These are phyloP conservation scores for Rhizopus sp. DNA, from an alignment of 371 early-diverging fungal genomes.

Conservation along the genomic window DNA sequence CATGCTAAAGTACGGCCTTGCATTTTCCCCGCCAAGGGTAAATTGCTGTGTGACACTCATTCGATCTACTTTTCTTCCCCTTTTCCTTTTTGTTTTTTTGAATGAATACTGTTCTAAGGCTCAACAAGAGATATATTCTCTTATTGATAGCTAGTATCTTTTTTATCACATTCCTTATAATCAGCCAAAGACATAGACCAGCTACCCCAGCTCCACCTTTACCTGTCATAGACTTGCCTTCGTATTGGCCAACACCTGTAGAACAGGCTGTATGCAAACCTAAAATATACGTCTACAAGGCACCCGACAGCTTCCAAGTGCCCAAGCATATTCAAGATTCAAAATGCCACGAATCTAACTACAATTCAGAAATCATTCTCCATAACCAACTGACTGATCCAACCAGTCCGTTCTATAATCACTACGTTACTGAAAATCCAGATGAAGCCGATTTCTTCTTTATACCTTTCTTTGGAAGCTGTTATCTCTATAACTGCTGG, in stretches of 20 bases:
- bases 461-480: slow-evolving; percentile 60
- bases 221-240: slow-evolving; percentile 28
- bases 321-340: slow-evolving; percentile 29
- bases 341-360: slow-evolving; percentile 47
- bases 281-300: slow-evolving; percentile 58
- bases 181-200: slow-evolving; percentile 1
- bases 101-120: slow-evolving; percentile 12
- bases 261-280: slow-evolving; percentile 52
- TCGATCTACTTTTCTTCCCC: neutral
- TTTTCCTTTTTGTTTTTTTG: neutral
- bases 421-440: slow-evolving; percentile 53
- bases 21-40: neutral
- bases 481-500: slow-evolving; percentile 57
- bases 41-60: neutral
- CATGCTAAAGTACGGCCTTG: neutral
- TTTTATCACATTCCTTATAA: slow-evolving; percentile 5
- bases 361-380: slow-evolving; percentile 49
- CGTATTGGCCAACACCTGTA: slow-evolving; percentile 57
- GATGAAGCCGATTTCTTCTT: slow-evolving; percentile 58
- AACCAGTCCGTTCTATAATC: slow-evolving; percentile 37
- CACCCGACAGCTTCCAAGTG: slow-evolving; percentile 44
- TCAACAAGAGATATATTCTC: slow-evolving; percentile 20
- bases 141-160: slow-evolving; percentile 10
- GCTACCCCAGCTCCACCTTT: slow-evolving; percentile 38
- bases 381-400: slow-evolving; percentile 49